Percentiles rank a stretch among this genome's conserved stretches.
Conservation (phyloP, 2,329 filamentous ascomycete genomes). For the Daldinia eschscholtzii region DNA sequence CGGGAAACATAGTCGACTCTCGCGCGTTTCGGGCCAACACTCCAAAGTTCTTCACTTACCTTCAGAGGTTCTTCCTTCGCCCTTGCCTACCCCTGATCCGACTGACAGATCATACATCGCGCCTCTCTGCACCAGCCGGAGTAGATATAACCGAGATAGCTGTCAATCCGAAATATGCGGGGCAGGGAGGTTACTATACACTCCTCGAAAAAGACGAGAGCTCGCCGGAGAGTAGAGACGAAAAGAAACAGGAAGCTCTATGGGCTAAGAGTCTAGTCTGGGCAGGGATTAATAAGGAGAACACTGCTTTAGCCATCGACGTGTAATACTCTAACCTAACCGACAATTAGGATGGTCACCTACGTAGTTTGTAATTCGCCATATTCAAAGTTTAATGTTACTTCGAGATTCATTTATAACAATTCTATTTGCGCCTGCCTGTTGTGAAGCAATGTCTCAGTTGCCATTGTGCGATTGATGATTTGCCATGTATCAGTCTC, state of each 20-base stretch:
- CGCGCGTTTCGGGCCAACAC: conserved; percentile 53
- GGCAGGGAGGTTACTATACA: conserved; percentile 52
- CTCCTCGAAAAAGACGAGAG: conserved; percentile 37
- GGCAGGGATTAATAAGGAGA: conserved; percentile 35
- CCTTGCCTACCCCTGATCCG: conserved; percentile 46
- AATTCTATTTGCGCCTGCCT: background rate
- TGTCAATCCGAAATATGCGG: conserved; percentile 41
- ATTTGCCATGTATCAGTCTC: background rate
- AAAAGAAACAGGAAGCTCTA: conserved; percentile 39
- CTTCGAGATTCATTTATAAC: background rate
- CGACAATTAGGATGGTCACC: background rate
- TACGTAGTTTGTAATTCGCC: background rate
- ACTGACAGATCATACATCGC: conserved; percentile 50
- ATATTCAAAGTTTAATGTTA: background rate
- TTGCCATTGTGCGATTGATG: background rate
- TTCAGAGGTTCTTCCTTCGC: conserved; percentile 47
- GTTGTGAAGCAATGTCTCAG: background rate
- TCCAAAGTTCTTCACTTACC: conserved; percentile 39
- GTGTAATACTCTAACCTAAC: background rate
- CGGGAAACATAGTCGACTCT: conserved; percentile 52
- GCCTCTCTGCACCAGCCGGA: conserved; percentile 48
- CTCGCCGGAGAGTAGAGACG: conserved; percentile 39
- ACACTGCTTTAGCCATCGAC: conserved; percentile 19
- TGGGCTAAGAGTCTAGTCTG: conserved; percentile 43
- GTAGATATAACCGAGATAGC: conserved; percentile 33